Conservation (phyloP, 2,329 filamentous ascomycete species). For the Fusarium torreyae region DNA sequence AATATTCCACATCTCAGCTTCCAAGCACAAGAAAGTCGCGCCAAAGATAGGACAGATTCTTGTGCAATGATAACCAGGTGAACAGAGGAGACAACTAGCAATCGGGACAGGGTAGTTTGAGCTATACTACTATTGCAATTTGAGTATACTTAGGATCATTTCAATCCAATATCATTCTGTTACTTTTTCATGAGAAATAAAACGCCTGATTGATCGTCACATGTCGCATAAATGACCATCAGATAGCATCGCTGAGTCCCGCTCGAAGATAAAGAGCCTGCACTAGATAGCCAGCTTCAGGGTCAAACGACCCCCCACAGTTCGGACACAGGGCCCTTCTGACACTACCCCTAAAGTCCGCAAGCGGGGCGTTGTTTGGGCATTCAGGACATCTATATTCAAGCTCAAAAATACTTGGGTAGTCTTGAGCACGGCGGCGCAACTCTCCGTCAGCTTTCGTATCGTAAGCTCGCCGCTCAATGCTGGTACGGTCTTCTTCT, state of each 20-base stretch:
- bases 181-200: no score
- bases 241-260: neutral
- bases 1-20: no score
- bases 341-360: neutral
- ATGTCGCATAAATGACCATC: no score
- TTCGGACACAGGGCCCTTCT: neutral
- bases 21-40: no score
- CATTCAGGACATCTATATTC: neutral
- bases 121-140: no score
- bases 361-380: rapidly evolving
- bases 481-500: rapidly evolving
- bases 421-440: neutral
- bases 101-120: no score
- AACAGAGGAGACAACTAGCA: no score
- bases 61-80: no score
- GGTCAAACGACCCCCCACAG: neutral
- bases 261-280: neutral
- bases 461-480: neutral
- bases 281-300: neutral
- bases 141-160: no score
- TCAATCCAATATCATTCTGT: no score
- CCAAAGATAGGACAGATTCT: no score
- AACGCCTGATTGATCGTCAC: no score
- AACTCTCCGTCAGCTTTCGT: neutral
- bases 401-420: neutral